Conservation (phyloP, 2,329 filamentous ascomycete genomes). For the Exophiala sp. region DNA sequence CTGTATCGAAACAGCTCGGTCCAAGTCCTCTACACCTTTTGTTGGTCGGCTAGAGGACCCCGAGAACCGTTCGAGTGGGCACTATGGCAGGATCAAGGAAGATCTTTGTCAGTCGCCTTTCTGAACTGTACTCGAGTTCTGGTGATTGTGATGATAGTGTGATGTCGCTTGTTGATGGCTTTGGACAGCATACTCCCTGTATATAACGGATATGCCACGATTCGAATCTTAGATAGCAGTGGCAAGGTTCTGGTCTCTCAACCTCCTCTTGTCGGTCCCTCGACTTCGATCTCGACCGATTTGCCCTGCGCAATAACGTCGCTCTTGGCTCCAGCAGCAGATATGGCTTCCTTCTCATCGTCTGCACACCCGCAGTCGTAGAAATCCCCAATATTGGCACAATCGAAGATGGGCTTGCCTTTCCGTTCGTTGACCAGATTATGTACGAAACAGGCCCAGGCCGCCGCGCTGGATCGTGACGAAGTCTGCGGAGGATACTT, state of each 20-base stretch:
- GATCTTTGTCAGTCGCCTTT: slow-evolving; percentile 14
- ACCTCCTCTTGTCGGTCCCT: slow-evolving; percentile 27
- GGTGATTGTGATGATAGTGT: no score
- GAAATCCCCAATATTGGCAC: slow-evolving; percentile 62
- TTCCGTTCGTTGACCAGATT: slow-evolving; percentile 64
- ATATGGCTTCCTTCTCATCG: slow-evolving; percentile 42
- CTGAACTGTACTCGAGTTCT: not conserved
- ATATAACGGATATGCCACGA: no score
- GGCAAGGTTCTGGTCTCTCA: slow-evolving; percentile 10
- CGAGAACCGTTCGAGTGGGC: slow-evolving; percentile 7
- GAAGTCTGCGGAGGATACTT: slow-evolving; percentile 64
- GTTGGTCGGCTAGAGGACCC: slow-evolving; percentile 16
- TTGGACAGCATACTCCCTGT: no score
- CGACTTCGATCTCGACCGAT: slow-evolving; percentile 25
- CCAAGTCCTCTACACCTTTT: slow-evolving; percentile 9
- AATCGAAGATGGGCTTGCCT: slow-evolving; percentile 60
- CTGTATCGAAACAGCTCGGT: slow-evolving; percentile 5
- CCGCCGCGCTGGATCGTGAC: slow-evolving; percentile 59
- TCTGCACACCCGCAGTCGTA: slow-evolving; percentile 65
- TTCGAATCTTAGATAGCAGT: no score
- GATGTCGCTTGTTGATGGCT: no score
- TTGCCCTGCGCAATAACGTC: slow-evolving; percentile 18
- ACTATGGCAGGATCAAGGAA: slow-evolving; percentile 2
- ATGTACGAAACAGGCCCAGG: slow-evolving; percentile 65
- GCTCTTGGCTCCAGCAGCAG: slow-evolving; percentile 20